Evolutionary conservation across 352 stramenopile genomes (phyloP), one percentile per base, ranked within the genome.

Genomic region (Pythium dissotocum): DNA sequence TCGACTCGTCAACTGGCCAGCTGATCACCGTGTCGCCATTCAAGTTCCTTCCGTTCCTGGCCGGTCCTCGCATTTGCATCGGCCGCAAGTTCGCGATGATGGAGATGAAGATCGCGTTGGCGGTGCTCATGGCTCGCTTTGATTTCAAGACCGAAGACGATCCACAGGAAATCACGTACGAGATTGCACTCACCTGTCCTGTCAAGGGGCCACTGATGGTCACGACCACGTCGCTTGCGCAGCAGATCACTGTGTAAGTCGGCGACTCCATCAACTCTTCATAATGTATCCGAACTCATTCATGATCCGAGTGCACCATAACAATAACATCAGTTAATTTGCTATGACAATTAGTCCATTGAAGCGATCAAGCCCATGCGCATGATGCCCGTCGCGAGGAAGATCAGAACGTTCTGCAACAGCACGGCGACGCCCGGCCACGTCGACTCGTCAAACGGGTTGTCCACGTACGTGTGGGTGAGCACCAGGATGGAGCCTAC

Each of bases 381-480:
- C 82, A 90, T 90, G 67, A 85, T 70, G 57, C 87, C 72, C 10
- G 77, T 87, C 35, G 72, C 78, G 57, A 90, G 72, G 48, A 88
- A 59, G 38, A 90, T 83, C 38, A 88, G 73, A 13, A 83, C 72
- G 54, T 85, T 90, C 64, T 90, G 82, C 40, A 88, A 72, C 55
- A 90, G 70, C 52, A 90, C 79, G 5, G 79, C 72, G 8, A 83
- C 79, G 24, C 82, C 82, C 1, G 82, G 82, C 79, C 79, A 90
- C 63, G 72, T 73, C 49, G 79, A 79, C 63, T 90, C 82, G n/a
- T 78, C 61, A 59, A 72, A 85, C 36, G 65, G 36, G 40, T 89
- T 89, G 51, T 78, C 73, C 21, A 85, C 79, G 60, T 89, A 89
- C 51, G 74, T 83, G 57, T 81, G 77, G 26, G 82, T 86, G 62